Base-by-base conservation (phyloP, 805 yeast species). In the Wickerhamomyces chambardii region DNA sequence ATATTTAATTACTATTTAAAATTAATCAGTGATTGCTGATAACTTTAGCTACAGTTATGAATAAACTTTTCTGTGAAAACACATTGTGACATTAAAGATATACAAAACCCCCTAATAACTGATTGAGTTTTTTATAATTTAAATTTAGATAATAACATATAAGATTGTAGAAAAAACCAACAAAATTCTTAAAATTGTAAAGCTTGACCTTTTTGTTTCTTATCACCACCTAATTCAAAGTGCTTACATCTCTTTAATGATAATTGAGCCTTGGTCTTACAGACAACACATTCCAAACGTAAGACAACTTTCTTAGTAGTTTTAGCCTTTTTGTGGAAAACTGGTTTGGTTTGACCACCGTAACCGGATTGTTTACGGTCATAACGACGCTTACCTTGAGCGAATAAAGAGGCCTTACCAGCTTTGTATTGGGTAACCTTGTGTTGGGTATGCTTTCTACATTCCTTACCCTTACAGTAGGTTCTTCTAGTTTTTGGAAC, bases 341-440 rank as follows among this genome's bases (percentile, higher is more conserved):
- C 83, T 67, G 81, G 98, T 80, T 87, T 92, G 75, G 98, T 92
- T 78, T 92, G 99, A 85, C 99, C 99, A 85, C 99, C 99, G 76
- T 79, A 92, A 87, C 98, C 98, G 62, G 84, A 68, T 78, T 92
- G 98, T 75, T 92, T 92, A 76, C 99, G 95, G 90, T 92, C 98
- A 78, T 92, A 92, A 80, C 99, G 89, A 81, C 99, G 87, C 90
- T 94, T 92, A 83, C 99, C 99, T 78, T 92, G 97, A 59, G 97
- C 96, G 66, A 79, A 87, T 62, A 89, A 81, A 52, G 97, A 90
- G 68, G 98, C 97, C 79, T 92, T 92, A 76, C 99, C 98, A 68
- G 97, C 95, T 74, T 92, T 92, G 94, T 92, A 92, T 79, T 92
- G 99, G 72, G 99, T 90, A 66, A 92, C 98, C 81, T 90, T 92